Base-by-base conservation (phyloP, 2,329 filamentous ascomycete genomes). In the Alternaria brassicicola region DNA sequence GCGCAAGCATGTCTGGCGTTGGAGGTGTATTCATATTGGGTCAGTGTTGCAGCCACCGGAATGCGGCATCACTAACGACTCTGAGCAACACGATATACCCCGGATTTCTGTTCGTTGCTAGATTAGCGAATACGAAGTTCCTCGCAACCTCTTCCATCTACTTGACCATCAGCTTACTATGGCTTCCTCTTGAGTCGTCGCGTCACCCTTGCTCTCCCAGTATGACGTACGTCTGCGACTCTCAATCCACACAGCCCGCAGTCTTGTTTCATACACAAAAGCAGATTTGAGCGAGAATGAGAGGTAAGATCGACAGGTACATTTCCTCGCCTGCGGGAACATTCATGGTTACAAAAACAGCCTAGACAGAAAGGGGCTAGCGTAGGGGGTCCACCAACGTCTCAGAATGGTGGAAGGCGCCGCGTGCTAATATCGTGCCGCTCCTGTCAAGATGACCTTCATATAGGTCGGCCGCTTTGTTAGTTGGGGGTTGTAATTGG, bases 391-490 rank as follows among this genome's bases (percentile, higher is more conserved):
- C 26, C 50, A 36, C 41, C 39, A 21, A 26, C 50, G 55, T 57
- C 55, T 57, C 55, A 54, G 28, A 48, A 48, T 30, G 28, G 19
- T 45, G 38, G 33, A 48, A 48, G 47, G 25, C 42, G 38, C 21
- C 36, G 39, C 25, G 23, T 56, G 39, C 38, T 45, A 45, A 52
- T 52, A 33, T 56, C 28, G 30, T 38, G 54, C 48, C 42, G 50
- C 43, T 54, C 55, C 50, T 47, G 21, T 54, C 55, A 43, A 54
- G 21, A 57, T 57, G 50, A 54, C 42, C 23, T 43, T 57, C 53
- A 57, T 54, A 47, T 57, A n/a, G n/a, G 39, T 43, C 35, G 28
- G 35, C 43, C 30, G 42, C 48, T 19, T 31, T 33, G 53, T 54
- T 46, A 33, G 38, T 53, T 41, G 28, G 26, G 25, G 21, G 23